Conservation (phyloP, 2,329 filamentous ascomycete species). For the Beauveria bassiana region DNA sequence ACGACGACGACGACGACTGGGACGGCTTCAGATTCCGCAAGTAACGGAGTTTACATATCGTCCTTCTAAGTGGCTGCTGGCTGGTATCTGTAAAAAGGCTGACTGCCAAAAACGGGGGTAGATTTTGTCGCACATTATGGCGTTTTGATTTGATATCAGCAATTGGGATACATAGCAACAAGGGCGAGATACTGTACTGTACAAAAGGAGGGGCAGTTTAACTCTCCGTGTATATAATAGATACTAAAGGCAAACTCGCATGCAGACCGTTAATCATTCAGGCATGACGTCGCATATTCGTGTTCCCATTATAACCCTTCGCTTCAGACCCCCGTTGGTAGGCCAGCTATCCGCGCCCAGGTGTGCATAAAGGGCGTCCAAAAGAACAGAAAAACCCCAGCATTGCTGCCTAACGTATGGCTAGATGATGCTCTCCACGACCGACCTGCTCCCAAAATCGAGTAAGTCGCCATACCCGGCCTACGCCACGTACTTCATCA, state of each 20-base stretch:
- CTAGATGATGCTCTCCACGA: constrained; percentile 25
- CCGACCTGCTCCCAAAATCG: constrained; percentile 60
- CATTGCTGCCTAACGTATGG: constrained; percentile 8
- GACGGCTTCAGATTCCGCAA: constrained; percentile 47
- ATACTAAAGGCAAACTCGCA: neutral
- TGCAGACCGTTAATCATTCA: neutral
- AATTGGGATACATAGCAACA: neutral
- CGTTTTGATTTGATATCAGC: neutral
- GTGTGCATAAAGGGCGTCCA: neutral
- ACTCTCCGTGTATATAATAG: constrained; percentile 2
- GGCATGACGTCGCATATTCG: neutral
- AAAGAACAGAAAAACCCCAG: neutral
- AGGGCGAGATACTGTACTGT: neutral
- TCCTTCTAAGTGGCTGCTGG: neutral
- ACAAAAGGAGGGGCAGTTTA: neutral
- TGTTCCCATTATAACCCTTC: neutral
- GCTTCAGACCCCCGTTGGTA: neutral
- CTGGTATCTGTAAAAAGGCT: neutral
- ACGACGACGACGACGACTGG: constrained; percentile 48
- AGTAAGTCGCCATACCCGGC: constrained; percentile 53
- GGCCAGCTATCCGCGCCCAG: neutral
- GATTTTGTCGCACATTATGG: neutral
- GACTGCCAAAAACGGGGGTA: neutral
- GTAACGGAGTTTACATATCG: neutral
- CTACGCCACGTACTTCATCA: constrained; percentile 45